Percentiles rank a stretch among this genome's conserved stretches.
These are phyloP conservation scores for Apiospora sp. DNA, from an alignment of 2,329 filamentous ascomycete species.

Conservation along the genomic window DNA sequence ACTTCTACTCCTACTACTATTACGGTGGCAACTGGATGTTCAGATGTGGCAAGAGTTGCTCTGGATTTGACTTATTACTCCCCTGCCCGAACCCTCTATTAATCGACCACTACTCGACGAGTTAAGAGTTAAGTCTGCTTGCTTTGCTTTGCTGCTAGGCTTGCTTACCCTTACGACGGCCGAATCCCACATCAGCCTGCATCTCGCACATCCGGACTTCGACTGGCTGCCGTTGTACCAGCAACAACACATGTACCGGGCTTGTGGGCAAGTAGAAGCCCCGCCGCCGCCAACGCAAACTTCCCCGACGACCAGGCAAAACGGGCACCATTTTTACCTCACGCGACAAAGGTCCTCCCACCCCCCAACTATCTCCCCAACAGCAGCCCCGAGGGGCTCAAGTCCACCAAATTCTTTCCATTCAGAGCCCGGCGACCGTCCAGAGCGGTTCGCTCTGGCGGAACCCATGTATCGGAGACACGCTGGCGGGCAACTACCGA, in stretches of 20 bases:
- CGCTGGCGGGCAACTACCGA: conserved; percentile 79
- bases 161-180: neutral
- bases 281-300: conserved; percentile 37
- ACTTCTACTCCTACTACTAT: conserved; percentile 23
- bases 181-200: conserved; percentile 22
- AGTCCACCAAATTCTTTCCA: conserved; percentile 63
- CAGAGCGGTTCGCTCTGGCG: conserved; percentile 80
- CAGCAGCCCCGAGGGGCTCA: conserved; percentile 63
- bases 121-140: neutral
- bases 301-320: conserved; percentile 38
- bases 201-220: conserved; percentile 21
- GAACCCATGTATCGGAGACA: conserved; percentile 76
- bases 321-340: conserved; percentile 42
- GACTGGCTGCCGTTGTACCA: conserved; percentile 34
- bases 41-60: conserved; percentile 30
- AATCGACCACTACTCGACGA: conserved; percentile 1
- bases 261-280: conserved; percentile 42
- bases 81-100: conserved; percentile 13
- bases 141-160: neutral
- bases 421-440: conserved; percentile 72
- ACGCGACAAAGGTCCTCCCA: conserved; percentile 41
- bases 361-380: conserved; percentile 44
- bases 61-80: conserved; percentile 12
- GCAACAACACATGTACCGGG: conserved; percentile 49
- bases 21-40: conserved; percentile 43